Evolutionary conservation across 805 yeast species (phyloP), one percentile per base, ranked within the genome.

Genomic region (Yueomyces sp.): DNA sequence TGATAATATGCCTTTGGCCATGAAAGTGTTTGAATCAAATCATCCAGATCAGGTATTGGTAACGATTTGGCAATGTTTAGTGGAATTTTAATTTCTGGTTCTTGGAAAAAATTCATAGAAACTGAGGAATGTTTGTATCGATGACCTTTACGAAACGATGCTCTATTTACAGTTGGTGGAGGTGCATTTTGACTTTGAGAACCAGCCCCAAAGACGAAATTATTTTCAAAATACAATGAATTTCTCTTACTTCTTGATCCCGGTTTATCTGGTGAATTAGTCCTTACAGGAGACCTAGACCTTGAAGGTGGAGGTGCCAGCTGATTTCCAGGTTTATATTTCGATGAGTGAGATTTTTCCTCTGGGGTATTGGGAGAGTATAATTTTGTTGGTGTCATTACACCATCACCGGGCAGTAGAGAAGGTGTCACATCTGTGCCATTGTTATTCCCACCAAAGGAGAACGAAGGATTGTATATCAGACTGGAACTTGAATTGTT

Each of bases 121-220:
- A 90, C 95, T 6, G 96, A 87, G 3, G 96, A 87, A 62, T 90
- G 97, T 59, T 90, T 90, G 59, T 90, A 90, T 52, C 90, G 74
- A 62, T 90, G 98, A 5, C 98, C 98, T 52, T 88, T 78, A 68
- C 98, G 79, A 53, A 79, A 85, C 0, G 83, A 78, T 1, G 86
- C 76, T 54, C 67, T 57, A n/a, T 59, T 54, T 42, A 57, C 55
- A 33, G 54, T 49, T 6, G 54, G 43, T 7, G 49, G 46, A 39
- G 52, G 55, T 5, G 47, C 28, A 5, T 49, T 46, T 11, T 48
- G 49, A 4, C 49, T 45, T 37, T 44, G 48, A 33, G 43, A 29
- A 2, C 52, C 12, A 6, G 54, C 42, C 28, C 45, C 45, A 41
- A 60, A 59, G 42, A 55, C 54, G 40, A 60, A 60, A 1, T 62